Percentiles rank a stretch among this genome's conserved stretches.
These are phyloP conservation scores for Yarrowia keelungensis DNA, from an alignment of 805 yeast species.

Conservation along the genomic window DNA sequence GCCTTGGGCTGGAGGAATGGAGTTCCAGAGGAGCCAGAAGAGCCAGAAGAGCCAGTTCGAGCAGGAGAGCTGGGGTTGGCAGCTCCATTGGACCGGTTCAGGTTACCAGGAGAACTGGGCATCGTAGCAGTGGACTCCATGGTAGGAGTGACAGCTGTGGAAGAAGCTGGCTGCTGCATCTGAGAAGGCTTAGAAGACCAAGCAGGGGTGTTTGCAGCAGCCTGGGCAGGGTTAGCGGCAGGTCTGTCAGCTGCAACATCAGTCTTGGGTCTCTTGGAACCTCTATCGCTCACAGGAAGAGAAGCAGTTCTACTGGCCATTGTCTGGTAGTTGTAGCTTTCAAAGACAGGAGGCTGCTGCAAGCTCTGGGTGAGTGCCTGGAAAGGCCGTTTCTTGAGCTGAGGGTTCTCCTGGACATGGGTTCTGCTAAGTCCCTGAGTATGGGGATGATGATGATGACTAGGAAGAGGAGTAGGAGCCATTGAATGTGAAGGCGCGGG, in stretches of 20 bases:
- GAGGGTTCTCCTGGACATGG: constrained; percentile 15
- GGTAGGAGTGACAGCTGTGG: constrained; percentile 6
- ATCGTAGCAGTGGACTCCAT: constrained; percentile 25
- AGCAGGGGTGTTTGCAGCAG: neutral
- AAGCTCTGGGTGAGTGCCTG: constrained; percentile 29
- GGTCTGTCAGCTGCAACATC: neutral
- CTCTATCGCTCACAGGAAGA: constrained; percentile 5
- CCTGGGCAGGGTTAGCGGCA: neutral
- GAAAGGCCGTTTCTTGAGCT: constrained; percentile 10
- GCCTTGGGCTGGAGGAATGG: constrained; percentile 33
- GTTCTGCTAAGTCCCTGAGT: constrained; percentile 12
- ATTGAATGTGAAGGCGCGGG: constrained; percentile 3
- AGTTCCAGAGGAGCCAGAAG: neutral
- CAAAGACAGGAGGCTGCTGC: constrained; percentile 26
- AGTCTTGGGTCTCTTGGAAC: constrained; percentile 12
- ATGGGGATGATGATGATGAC: neutral
- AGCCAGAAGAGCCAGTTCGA: constrained; percentile 4
- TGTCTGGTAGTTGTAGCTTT: neutral
- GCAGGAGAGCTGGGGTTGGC: constrained; percentile 4
- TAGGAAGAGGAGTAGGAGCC: neutral
- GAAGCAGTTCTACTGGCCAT: constrained; percentile 17
- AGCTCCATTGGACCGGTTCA: neutral
- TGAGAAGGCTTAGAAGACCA: neutral
- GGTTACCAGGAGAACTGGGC: constrained; percentile 13
- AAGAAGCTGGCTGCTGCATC: neutral